Conservation (phyloP, 495 filamentous ascomycete genomes). For the Coniosporium apollinis region DNA sequence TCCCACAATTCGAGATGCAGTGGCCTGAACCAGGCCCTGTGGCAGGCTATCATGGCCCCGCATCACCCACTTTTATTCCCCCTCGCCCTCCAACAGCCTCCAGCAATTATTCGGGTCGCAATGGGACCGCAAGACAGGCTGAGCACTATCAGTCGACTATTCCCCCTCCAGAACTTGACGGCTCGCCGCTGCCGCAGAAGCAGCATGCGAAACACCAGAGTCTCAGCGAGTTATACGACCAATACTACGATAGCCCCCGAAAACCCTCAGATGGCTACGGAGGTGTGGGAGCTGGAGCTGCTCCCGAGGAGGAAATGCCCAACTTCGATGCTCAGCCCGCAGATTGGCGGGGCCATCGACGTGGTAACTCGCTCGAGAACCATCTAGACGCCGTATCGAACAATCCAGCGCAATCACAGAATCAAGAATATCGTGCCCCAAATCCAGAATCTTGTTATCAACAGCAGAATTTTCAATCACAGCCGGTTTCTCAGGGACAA, state of each 20-base stretch:
- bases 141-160: conserved; percentile 1
- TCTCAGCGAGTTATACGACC: conserved; percentile 34
- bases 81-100: conserved; percentile 34
- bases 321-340: conserved; percentile 54
- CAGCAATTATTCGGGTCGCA: conserved; percentile 16
- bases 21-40: conserved; percentile 19
- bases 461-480: conserved; percentile 40
- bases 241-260: conserved; percentile 31
- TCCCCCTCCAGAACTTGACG: background rate
- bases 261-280: conserved; percentile 2
- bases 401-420: conserved; percentile 1
- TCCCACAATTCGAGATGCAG: too few species aligned
- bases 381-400: conserved; percentile 24
- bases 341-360: conserved; percentile 15
- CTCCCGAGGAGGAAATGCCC: conserved; percentile 43
- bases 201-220: conserved; percentile 7
- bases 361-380: conserved; percentile 33
- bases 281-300: conserved; percentile 18
- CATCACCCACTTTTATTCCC: conserved; percentile 20
- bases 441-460: conserved; percentile 23
- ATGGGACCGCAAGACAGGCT: conserved; percentile 1
- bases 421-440: conserved; percentile 18
- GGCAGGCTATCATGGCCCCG: conserved; percentile 19
- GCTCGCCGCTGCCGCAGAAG: conserved; percentile 3
- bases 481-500: conserved; percentile 44